Base-by-base conservation (phyloP, 805 yeast species). In the Wickerhamomyces ciferrii region DNA sequence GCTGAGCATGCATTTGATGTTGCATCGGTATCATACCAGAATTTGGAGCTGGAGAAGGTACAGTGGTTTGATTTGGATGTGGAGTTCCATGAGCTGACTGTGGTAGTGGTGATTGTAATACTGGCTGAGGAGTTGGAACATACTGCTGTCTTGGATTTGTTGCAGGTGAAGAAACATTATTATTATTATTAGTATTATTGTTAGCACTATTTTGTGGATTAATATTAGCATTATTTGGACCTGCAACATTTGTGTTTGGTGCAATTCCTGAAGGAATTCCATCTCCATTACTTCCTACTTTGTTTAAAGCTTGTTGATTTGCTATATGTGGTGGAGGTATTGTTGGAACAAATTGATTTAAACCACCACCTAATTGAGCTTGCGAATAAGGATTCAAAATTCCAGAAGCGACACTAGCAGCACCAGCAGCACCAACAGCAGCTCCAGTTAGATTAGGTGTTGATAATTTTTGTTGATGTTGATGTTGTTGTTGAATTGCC, bases 31-130 rank as follows among this genome's bases (percentile, higher is more conserved):
- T 37, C 39, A 39, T 39, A 24, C 21, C 21, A n/a, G 41, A 39
- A 39, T 25, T 23, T 11, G 41, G 41, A 24, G 32, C 41, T n/a
- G 59, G 54, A 5, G 58, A 53, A 20, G 54, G 51, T 4, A 46
- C 57, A n/a, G 50, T 31, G 1, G 47, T 49, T 15, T 44, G 21
- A 23, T 38, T 43, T 18, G 47, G 41, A 21, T 37, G 39, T 20
- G 59, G 54, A 11, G 57, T 54, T 11, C 44, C 51, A 21, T 49
- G 41, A 2, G 49, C 40, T 4, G 56, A 48, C 23, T 56, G 57
- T 8, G 54, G 53, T 13, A 53, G 25, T n/a, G 60, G 60, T 5
- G 60, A 55, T 31, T 55, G 60, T 8, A 55, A 36, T 5, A 54
- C 10, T 35, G 44, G 51, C 10, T 43, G 48, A 17, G 48, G 19